Conservation (phyloP, 1,284 basidiomycete species). For the Ustilago cynodontis region DNA sequence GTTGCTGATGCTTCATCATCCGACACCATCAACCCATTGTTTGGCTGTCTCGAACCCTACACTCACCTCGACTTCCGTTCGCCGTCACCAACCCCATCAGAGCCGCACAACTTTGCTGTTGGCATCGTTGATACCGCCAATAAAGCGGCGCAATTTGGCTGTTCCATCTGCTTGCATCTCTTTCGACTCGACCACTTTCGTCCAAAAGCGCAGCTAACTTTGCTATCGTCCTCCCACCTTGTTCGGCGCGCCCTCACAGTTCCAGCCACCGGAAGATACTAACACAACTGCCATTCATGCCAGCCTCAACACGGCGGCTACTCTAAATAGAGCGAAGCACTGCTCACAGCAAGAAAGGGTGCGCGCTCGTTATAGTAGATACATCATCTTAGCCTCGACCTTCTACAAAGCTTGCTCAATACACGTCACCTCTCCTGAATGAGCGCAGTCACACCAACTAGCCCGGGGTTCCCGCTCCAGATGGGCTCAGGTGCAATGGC, state of each 20-base stretch:
- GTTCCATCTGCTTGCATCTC: neutral
- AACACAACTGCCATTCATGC: slow-evolving; percentile 1
- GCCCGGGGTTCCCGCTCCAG: slow-evolving; percentile 57
- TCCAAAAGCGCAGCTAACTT: neutral
- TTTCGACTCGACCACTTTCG: neutral
- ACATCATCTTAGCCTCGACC: neutral
- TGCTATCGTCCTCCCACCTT: too few species aligned
- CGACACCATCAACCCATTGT: neutral
- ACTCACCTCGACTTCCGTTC: too few species aligned
- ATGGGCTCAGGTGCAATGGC: slow-evolving; percentile 39
- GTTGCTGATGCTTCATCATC: neutral
- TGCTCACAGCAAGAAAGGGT: neutral
- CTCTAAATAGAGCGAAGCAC: slow-evolving; percentile 6
- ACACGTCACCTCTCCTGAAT: slow-evolving; percentile 7
- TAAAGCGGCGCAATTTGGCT: neutral
- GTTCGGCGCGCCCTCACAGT: too few species aligned
- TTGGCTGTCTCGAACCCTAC: slow-evolving; percentile 1
- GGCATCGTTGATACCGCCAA: neutral
- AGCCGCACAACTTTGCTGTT: too few species aligned
- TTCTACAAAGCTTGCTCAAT: neutral
- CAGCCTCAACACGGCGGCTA: neutral
- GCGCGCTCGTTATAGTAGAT: slow-evolving; percentile 1
- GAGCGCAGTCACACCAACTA: slow-evolving; percentile 55
- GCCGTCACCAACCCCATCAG: too few species aligned
- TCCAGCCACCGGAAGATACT: too few species aligned